A percentile compares a stretch with the other conserved stretches of the same genome.
phyloP scores from a whole-genome alignment of 352 stramenopile genomes.

The Saprolegnia parasitica region DNA sequence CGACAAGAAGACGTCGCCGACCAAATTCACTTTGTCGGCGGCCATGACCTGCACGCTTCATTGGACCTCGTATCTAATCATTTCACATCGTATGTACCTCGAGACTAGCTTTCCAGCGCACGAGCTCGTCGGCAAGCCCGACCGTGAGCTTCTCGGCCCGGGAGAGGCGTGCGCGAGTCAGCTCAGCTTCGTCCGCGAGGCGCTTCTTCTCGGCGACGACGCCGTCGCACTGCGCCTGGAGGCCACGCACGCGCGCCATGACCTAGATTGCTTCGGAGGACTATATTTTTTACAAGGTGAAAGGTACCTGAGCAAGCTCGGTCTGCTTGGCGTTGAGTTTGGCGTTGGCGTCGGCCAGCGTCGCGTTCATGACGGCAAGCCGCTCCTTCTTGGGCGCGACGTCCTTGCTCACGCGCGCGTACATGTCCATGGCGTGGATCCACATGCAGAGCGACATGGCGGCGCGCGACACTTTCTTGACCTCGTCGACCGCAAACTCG shows the following conservation, averaged over 20 bases:
- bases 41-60: slow-evolving; percentile 1
- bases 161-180: slow-evolving; percentile 51
- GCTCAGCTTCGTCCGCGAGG: slow-evolving; percentile 53
- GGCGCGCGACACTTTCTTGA: slow-evolving; percentile 74
- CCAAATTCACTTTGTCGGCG: slow-evolving; percentile 39
- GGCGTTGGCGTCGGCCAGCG: slow-evolving; percentile 63
- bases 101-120: slow-evolving; percentile 65
- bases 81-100: slow-evolving; percentile 36
- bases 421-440: slow-evolving; percentile 80
- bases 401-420: slow-evolving; percentile 65
- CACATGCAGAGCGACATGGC: slow-evolving; percentile 87
- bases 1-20: slow-evolving; percentile 62
- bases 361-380: slow-evolving; percentile 64
- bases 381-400: slow-evolving; percentile 70
- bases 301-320: slow-evolving; percentile 45
- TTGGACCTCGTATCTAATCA: not conserved
- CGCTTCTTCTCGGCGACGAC: slow-evolving; percentile 63
- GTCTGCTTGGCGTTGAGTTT: slow-evolving; percentile 64
- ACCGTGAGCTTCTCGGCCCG: slow-evolving; percentile 58
- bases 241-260: slow-evolving; percentile 41
- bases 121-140: slow-evolving; percentile 60
- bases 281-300: slow-evolving; percentile 10
- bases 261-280: slow-evolving; percentile 19
- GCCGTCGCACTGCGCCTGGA: slow-evolving; percentile 61
- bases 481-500: slow-evolving; percentile 76